Evolutionary conservation across 2,329 filamentous ascomycete species (phyloP).

Genomic region (Talaromyces atroroseus): DNA sequence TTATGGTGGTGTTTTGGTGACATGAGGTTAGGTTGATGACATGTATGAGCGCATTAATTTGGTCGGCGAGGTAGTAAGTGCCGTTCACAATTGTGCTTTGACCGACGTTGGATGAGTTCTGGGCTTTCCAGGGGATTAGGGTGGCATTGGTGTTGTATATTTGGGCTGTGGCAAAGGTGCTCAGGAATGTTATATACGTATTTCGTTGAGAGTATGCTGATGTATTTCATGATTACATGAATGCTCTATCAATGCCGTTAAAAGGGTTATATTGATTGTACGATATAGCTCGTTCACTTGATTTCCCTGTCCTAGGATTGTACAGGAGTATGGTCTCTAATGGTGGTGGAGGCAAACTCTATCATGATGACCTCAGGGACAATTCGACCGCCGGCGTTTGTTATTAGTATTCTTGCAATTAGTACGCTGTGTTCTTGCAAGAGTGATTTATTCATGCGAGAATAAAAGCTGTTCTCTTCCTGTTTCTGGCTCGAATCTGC

Average conservation of each 20-base stretch:
- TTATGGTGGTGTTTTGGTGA: not conserved
- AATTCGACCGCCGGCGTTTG: not conserved
- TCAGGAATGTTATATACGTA: not conserved
- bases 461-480: too few relatives aligned
- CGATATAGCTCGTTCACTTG: not conserved
- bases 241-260: too few relatives aligned
- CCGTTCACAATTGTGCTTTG: not conserved
- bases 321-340: not conserved
- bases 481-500: too few relatives aligned
- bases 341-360: not conserved
- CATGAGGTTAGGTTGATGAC: not conserved
- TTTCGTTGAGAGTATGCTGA: not conserved
- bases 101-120: not conserved
- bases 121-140: constrained; percentile 3
- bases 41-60: not conserved
- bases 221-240: not conserved
- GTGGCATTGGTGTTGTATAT: not conserved
- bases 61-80: constrained; percentile 1
- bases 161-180: not conserved
- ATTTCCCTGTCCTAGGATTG: not conserved
- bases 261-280: not conserved
- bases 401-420: not conserved
- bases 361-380: constrained; percentile 2
- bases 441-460: too few relatives aligned
- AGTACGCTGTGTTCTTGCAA: too few relatives aligned